Percentiles rank a stretch among this genome's conserved stretches.
These are phyloP conservation scores for Russula ochroleuca DNA, from an alignment of 768 basidiomycete genomes.

Conservation along the genomic window DNA sequence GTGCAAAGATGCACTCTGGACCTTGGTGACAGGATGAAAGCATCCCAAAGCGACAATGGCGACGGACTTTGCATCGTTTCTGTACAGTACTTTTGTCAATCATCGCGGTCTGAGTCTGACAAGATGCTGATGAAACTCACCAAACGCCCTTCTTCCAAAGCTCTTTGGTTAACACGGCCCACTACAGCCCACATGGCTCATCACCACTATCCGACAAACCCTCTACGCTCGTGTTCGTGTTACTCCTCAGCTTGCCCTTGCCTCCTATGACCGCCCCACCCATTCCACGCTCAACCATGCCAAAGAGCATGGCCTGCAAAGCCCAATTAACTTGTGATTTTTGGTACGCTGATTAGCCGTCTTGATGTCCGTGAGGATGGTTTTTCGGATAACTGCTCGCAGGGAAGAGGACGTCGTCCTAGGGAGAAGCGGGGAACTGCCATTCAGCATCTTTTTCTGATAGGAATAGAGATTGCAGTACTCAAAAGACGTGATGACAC, in stretches of 20 bases:
- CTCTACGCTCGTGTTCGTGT: slow-evolving; percentile 38
- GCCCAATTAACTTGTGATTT: slow-evolving; percentile 95
- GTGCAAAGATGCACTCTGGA: slow-evolving; percentile 89
- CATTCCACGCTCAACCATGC: slow-evolving; percentile 94
- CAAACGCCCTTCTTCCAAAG: slow-evolving; percentile 93
- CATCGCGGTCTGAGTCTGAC: background rate
- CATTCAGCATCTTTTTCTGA: slow-evolving; percentile 2
- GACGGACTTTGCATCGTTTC: slow-evolving; percentile 89
- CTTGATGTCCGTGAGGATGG: slow-evolving; percentile 89
- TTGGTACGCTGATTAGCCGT: slow-evolving; percentile 84
- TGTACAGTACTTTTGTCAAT: slow-evolving; percentile 33
- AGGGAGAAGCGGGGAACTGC: slow-evolving; percentile 78
- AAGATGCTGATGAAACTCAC: slow-evolving; percentile 38
- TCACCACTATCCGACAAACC: slow-evolving; percentile 51
- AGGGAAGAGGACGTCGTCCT: slow-evolving; percentile 83
- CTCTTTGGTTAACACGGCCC: slow-evolving; percentile 87
- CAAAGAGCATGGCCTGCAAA: slow-evolving; percentile 92
- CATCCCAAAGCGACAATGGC: slow-evolving; percentile 88
- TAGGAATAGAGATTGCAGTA: slow-evolving; percentile 39
- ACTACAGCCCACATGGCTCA: slow-evolving; percentile 96
- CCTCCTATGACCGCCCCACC: slow-evolving; percentile 73
- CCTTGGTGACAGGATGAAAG: slow-evolving; percentile 90
- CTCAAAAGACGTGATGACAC: slow-evolving; percentile 90
- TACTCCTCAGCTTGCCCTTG: slow-evolving; percentile 66
- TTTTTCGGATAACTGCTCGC: slow-evolving; percentile 82